Percentiles rank a stretch among this genome's conserved stretches.
Conservation (phyloP, 768 basidiomycete genomes). For the Mycena chlorophos region DNA sequence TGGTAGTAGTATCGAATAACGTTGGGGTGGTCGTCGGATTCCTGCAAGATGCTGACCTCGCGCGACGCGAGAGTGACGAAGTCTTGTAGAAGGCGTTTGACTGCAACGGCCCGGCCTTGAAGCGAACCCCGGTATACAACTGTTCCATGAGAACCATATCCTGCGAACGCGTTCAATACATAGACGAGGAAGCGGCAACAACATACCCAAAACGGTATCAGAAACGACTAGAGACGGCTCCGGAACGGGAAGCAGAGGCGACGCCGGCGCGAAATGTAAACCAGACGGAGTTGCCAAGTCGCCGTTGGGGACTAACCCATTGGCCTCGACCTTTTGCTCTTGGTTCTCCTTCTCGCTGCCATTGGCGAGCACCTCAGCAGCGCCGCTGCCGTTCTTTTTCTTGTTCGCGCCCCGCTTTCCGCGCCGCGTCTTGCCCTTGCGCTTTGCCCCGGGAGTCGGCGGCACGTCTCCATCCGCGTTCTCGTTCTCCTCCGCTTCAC, state of each 20-base stretch:
- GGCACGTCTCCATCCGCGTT: conserved; percentile 35
- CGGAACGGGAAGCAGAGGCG: conserved; percentile 29
- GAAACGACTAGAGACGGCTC: conserved; percentile 66
- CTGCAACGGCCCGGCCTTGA: conserved; percentile 98
- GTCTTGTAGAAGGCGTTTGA: conserved; percentile 92
- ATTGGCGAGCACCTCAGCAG: conserved; percentile 39
- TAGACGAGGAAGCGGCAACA: background rate
- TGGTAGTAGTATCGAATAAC: conserved; percentile 99
- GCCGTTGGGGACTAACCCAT: conserved; percentile 23
- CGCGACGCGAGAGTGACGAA: conserved; percentile 93
- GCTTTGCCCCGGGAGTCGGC: conserved; percentile 44
- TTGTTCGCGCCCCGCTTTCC: conserved; percentile 52
- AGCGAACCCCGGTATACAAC: conserved; percentile 92
- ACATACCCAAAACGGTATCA: conserved; percentile 71
- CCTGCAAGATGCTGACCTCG: conserved; percentile 92
- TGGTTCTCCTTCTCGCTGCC: conserved; percentile 37
- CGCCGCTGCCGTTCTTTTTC: conserved; percentile 37
- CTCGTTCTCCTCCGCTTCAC: conserved; percentile 25
- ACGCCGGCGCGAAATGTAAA: conserved; percentile 23
- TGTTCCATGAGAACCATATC: conserved; percentile 95
- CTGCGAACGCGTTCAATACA: conserved; percentile 42
- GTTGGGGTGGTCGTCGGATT: conserved; percentile 97
- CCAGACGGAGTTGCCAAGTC: conserved; percentile 22
- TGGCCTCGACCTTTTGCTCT: conserved; percentile 35
- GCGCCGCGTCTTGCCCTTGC: conserved; percentile 35